These are phyloP conservation scores for Tricholoma terreum DNA, from an alignment of 768 basidiomycete genomes.

Conservation along the genomic window DNA sequence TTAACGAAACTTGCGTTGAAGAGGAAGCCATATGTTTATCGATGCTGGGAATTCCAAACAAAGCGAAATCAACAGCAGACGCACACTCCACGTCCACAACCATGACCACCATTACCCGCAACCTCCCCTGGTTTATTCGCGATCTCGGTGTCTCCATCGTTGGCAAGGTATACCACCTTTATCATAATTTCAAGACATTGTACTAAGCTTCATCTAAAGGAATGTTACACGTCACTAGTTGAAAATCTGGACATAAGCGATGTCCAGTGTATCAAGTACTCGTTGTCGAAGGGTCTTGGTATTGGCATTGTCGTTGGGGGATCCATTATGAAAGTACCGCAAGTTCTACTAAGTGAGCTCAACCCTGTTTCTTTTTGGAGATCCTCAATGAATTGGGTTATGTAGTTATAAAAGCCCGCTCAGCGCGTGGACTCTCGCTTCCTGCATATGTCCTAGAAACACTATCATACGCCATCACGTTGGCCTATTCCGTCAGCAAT, in stretches of 20 bases:
- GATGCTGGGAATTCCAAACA: neutral
- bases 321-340: slow-evolving; percentile 94
- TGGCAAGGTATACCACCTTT: slow-evolving; percentile 54
- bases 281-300: slow-evolving; percentile 89
- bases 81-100: slow-evolving; percentile 11
- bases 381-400: neutral
- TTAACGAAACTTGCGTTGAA: no score
- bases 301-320: slow-evolving; percentile 91
- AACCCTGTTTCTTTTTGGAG: neutral
- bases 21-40: no score
- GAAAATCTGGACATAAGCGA: slow-evolving; percentile 79
- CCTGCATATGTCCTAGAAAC: slow-evolving; percentile 90
- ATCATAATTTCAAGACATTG: neutral
- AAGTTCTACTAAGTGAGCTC: slow-evolving; percentile 76
- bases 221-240: slow-evolving; percentile 88
- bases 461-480: slow-evolving; percentile 82
- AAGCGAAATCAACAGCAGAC: no score
- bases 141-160: slow-evolving; percentile 81
- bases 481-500: slow-evolving; percentile 83
- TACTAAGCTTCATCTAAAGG: slow-evolving; percentile 38
- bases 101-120: slow-evolving; percentile 78
- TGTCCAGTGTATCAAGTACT: slow-evolving; percentile 84
- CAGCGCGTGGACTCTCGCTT: slow-evolving; percentile 85
- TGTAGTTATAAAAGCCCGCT: slow-evolving; percentile 66
- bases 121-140: slow-evolving; percentile 82